A percentile compares a stretch with the other conserved stretches of the same genome.
Conservation (phyloP, 208 protist species). For the Trypanosoma rangeli region DNA sequence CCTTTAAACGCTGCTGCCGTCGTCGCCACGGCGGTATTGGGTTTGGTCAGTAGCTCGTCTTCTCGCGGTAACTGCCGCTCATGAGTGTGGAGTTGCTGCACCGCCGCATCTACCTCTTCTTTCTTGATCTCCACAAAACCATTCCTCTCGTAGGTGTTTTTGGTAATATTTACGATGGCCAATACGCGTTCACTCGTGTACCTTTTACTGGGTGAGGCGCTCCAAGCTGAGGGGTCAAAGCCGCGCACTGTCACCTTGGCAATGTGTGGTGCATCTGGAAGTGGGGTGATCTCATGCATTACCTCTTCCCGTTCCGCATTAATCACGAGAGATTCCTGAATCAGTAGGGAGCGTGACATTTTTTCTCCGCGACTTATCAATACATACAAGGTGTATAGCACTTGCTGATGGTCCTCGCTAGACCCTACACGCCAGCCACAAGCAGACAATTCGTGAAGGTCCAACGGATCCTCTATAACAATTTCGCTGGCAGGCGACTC, state of each 20-base stretch:
- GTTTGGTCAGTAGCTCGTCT: constrained; percentile 19
- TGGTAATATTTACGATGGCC: constrained; percentile 62
- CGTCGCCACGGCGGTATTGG: neutral
- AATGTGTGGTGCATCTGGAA: constrained; percentile 40
- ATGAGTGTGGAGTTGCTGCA: constrained; percentile 8
- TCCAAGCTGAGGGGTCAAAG: constrained; percentile 16
- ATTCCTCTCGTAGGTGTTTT: constrained; percentile 37
- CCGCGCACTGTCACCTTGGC: constrained; percentile 54
- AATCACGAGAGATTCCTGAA: constrained; percentile 60
- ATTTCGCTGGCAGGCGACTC: constrained; percentile 51
- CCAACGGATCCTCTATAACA: constrained; percentile 24
- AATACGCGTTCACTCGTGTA: constrained; percentile 27
- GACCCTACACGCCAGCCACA: constrained; percentile 65
- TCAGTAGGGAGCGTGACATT: constrained; percentile 18
- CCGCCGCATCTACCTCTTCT: constrained; percentile 28
- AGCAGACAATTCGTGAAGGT: constrained; percentile 49
- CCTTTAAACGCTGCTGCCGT: constrained; percentile 45
- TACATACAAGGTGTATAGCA: constrained; percentile 72
- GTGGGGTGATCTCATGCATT: constrained; percentile 55
- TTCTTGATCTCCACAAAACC: constrained; percentile 60
- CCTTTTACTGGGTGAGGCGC: constrained; percentile 3
- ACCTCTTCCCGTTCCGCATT: constrained; percentile 55
- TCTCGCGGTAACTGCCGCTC: neutral
- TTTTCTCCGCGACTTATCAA: constrained; percentile 34
- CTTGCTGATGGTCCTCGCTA: constrained; percentile 64